Base-by-base conservation (phyloP, 306 rosid species). In the Castanospermum australe region DNA sequence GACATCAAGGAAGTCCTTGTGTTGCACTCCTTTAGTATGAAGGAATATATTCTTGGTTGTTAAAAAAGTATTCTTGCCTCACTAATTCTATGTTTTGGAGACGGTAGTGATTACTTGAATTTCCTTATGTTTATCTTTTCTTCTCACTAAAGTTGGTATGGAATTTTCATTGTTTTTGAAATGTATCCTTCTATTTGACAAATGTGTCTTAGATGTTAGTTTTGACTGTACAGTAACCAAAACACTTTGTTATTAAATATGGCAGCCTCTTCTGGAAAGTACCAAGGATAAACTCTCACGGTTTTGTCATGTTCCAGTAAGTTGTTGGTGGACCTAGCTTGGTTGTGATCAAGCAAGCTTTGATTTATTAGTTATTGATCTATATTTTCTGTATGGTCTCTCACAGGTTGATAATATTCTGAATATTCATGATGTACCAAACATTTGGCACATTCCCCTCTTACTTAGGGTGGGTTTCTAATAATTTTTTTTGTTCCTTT, bases 391-490 rank as follows among this genome's bases (percentile, higher is more conserved):
- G 74, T 66, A 68, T 68, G 64, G 9, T 84, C 45, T 75, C 62
- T 73, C 50, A 30, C 90, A 95, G 99, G 74, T 84, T 81, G 91
- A 89, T 61, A 95, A 95, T 86, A 91, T 95, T 84, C 92, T 95
- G 81, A 93, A 93, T 82, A 83, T 95, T 73, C 98, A 95, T 79
- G 99, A 95, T 70, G 98, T 95, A 72, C 99, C 99, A 84, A 95
- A 95, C 86, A 95, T 95, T 84, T 95, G 99, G 99, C 98, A 95
- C 38, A 11, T 95, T 75, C 99, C 99, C 84, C 94, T 95, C 78
- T 89, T 93, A 82, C 97, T 95, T 50, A 85, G 90, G 94, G 99
- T 95, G 77, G 82, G 98, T 87, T 50, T 28, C 50, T 84, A 67
- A 22, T 17, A 20, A 52, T 36, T 66, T 28, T n/a, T 50, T 77